Evolutionary conservation across 129 eudicot species (phyloP).

Genomic region (Lactuca sativa): DNA sequence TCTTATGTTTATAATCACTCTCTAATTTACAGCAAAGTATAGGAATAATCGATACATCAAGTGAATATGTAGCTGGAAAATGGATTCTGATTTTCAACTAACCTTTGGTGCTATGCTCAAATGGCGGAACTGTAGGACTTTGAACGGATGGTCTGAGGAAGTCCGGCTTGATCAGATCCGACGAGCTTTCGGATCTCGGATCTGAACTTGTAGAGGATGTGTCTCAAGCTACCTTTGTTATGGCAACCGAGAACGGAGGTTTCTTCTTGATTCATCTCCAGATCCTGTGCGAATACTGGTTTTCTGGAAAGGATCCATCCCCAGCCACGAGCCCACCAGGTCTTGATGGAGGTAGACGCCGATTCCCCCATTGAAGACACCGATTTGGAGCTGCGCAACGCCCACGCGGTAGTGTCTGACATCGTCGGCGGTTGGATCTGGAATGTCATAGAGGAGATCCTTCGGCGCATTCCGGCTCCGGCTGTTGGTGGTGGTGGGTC

Average conservation of each 20-base stretch:
- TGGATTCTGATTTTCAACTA: not conserved
- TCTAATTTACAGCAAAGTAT: conserved; percentile 8
- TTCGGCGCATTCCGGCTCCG: conserved; percentile 46
- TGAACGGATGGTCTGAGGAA: conserved; percentile 65
- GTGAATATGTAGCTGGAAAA: not conserved
- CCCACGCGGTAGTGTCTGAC: conserved; percentile 40
- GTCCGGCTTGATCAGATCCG: conserved; percentile 43
- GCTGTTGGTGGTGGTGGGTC: conserved; percentile 6
- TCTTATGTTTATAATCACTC: not conserved
- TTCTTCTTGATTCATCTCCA: conserved; percentile 90
- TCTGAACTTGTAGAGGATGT: conserved; percentile 60
- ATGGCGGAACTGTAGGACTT: conserved; percentile 29
- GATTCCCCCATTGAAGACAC: conserved; percentile 55
- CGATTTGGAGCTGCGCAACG: conserved; percentile 64
- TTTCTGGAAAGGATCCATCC: conserved; percentile 81
- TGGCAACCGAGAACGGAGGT: conserved; percentile 55
- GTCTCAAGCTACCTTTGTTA: conserved; percentile 73
- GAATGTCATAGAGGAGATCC: conserved; percentile 61
- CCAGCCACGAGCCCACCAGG: conserved; percentile 80
- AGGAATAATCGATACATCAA: conserved; percentile 1
- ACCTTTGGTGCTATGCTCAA: conserved; percentile 19
- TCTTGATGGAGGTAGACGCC: conserved; percentile 53
- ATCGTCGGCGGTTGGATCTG: conserved; percentile 42
- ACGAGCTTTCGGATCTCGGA: conserved; percentile 57
- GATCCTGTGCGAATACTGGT: conserved; percentile 77